Base-by-base conservation (phyloP, 1,284 basidiomycete species). In the Papiliotrema terrestris region DNA sequence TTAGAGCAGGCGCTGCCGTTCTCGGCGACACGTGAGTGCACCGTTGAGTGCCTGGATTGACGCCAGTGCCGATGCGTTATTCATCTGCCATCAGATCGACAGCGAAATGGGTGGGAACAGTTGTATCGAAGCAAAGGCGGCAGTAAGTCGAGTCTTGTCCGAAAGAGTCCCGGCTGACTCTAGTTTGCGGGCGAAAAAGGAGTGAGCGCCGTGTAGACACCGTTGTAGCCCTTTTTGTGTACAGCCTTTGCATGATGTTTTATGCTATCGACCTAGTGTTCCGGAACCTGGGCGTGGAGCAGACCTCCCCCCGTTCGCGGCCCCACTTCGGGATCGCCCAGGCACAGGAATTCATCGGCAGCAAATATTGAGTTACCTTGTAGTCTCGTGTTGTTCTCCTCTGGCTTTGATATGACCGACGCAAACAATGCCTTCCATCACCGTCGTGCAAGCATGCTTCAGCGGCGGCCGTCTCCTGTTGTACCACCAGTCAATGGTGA, bases 51-150 rank as follows among this genome's bases (percentile, higher is more conserved):
- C 23, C 32, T 46, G 49, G 50, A 17, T 59, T 61, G 46, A 56
- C 47, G 8, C 5, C 47, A 73, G 68, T 1, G 72, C 88, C 55
- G 91, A 94, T 68, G 86, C 90, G 2, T 69, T 94, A 50, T 94
- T 91, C 69, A 81, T 94, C 41, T 94, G 91, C 68, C 91, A 91
- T 69, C 89, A 89, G 64, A 89, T 94, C 51, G 91, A 93, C 69
- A 84, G 86, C 61, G 88, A 88, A 49, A 77, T 81, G 1, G 87
- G 87, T 0, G 81, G 82, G 42, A 77, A 78, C 45, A 83, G 83
- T 57, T 81, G 82, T 50, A 81, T 83, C 48, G 84, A 88, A 66
- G 87, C 89, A 13, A 86, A 86, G 59, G 77, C 81, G 47, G 84
- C 86, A 39, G 85, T 91, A 69, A 73, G 87, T 80, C 19, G n/a